phyloP scores from a whole-genome alignment of 2,329 filamentous ascomycete species.

The Rhynchosporium graminicola region DNA sequence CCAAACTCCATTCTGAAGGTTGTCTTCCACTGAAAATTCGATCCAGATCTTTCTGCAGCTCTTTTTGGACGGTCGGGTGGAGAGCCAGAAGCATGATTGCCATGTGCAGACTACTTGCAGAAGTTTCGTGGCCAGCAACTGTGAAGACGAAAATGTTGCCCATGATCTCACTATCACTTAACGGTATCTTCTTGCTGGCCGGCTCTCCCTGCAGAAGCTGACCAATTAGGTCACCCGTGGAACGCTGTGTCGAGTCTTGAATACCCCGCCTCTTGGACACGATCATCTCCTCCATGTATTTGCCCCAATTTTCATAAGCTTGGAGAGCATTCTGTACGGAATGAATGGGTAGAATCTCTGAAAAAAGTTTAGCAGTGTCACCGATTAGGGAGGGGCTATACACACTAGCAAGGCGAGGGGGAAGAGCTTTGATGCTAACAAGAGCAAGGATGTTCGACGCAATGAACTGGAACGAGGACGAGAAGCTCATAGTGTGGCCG shows the following conservation, averaged over 20 bases:
- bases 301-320: conserved; percentile 24
- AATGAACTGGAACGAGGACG: conserved; percentile 16
- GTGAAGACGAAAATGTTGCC: conserved; percentile 70
- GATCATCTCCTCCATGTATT: conserved; percentile 27
- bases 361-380: conserved; percentile 8
- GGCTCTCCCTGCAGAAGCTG: conserved; percentile 1
- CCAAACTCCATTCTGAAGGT: conserved; percentile 67
- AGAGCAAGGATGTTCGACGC: conserved; percentile 13
- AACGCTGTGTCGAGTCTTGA: conserved; percentile 1
- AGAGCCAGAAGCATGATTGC: conserved; percentile 68
- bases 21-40: conserved; percentile 60
- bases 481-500: conserved; percentile 18
- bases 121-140: conserved; percentile 78
- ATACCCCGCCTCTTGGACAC: conserved; percentile 16
- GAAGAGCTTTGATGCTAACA: conserved; percentile 2
- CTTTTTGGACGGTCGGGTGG: conserved; percentile 61
- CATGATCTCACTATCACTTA: conserved; percentile 60
- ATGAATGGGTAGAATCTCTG: neutral
- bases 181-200: neutral
- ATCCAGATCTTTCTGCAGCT: conserved; percentile 69
- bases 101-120: conserved; percentile 73
- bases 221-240: conserved; percentile 10
- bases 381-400: neutral
- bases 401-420: conserved; percentile 10
- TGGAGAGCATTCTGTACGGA: conserved; percentile 13